Evolutionary conservation across 371 early-diverging fungal species (phyloP).

Genomic region (Nematocida sp.): DNA sequence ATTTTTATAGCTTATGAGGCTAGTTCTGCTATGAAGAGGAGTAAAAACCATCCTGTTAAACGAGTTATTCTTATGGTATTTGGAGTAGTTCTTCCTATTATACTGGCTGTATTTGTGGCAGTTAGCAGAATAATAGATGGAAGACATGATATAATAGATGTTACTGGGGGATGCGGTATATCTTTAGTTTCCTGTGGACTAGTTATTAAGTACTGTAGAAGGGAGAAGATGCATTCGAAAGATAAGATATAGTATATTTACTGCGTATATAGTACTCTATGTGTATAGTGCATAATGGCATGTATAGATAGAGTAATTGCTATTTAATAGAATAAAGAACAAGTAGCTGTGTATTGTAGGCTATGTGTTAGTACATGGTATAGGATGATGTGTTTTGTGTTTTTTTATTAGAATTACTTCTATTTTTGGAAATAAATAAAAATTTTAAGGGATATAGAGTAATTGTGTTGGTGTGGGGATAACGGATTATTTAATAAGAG

Average conservation of each 20-base stretch:
- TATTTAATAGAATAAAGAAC: too few relatives aligned
- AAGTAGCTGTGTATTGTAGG: too few relatives aligned
- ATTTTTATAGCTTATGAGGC: conserved; percentile 13
- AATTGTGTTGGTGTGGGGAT: neutral
- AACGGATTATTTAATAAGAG: conserved; percentile 11
- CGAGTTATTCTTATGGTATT: neutral
- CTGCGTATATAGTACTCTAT: too few relatives aligned
- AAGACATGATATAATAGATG: conserved; percentile 45
- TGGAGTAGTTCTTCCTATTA: conserved; percentile 12
- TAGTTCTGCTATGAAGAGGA: neutral
- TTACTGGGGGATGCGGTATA: neutral
- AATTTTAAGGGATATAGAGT: neutral
- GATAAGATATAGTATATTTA: too few relatives aligned
- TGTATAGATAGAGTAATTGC: too few relatives aligned
- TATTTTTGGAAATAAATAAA: neutral
- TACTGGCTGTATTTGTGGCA: neutral
- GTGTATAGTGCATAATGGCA: too few relatives aligned
- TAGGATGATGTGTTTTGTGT: neutral
- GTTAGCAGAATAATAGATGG: conserved; percentile 13
- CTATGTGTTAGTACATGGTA: too few relatives aligned
- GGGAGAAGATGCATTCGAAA: too few relatives aligned
- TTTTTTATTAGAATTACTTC: neutral
- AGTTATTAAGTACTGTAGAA: neutral
- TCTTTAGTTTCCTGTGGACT: neutral
- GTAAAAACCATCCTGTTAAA: neutral